Percentiles rank a stretch among this genome's conserved stretches.
These are phyloP conservation scores for Aspergillus pseudonomiae DNA, from an alignment of 2,329 filamentous ascomycete species.

Conservation along the genomic window DNA sequence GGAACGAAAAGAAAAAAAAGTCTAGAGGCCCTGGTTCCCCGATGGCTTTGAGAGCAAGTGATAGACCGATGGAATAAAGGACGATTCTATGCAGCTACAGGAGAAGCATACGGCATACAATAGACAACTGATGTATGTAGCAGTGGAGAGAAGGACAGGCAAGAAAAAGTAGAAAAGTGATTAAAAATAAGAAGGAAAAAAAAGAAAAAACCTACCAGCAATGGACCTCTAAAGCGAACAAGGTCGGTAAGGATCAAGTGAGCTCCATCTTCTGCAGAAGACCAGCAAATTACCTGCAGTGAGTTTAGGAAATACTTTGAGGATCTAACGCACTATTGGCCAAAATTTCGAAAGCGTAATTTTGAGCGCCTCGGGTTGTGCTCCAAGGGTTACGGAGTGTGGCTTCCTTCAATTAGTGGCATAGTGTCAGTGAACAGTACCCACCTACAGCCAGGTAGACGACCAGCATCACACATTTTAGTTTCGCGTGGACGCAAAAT, in stretches of 20 bases:
- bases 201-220: not conserved
- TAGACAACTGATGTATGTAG: not conserved
- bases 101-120: not conserved
- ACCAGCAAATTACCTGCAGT: conserved; percentile 20
- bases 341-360: not conserved
- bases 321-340: conserved; percentile 13
- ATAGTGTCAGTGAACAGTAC: not conserved
- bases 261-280: conserved; percentile 18
- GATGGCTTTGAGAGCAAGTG: not conserved
- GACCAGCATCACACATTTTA: conserved; percentile 1
- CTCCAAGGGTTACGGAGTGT: not conserved
- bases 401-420: not conserved
- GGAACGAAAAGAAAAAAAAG: not conserved
- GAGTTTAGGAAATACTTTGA: conserved; percentile 11
- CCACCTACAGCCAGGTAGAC: conserved; percentile 4
- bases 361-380: not conserved
- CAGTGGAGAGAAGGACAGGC: too few relatives aligned
- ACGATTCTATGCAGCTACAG: not conserved
- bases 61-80: not conserved
- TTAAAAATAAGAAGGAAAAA: not conserved
- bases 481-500: conserved; percentile 2
- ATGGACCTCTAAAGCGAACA: conserved; percentile 15
- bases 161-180: conserved; percentile 4
- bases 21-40: not conserved
- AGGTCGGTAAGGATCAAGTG: conserved; percentile 18